Percentiles rank a stretch among this genome's conserved stretches.
Conservation (phyloP, 768 basidiomycete genomes). For the Tephrocybe sp. region DNA sequence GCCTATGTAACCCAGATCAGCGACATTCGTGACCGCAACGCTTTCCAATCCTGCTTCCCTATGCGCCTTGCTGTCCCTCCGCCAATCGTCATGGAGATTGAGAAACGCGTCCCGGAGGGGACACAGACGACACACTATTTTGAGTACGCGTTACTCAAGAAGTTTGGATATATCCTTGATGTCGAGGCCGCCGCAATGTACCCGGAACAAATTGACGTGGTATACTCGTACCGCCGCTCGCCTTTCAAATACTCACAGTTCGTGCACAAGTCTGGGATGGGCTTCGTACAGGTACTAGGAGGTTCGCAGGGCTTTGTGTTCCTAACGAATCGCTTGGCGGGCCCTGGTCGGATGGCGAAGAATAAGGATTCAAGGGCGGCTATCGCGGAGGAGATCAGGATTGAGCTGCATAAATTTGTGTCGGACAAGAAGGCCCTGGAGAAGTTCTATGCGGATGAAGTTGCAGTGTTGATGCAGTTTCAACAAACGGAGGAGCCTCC, state of each 20-base stretch:
- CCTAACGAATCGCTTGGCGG: constrained; percentile 85
- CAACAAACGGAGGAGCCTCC: constrained; percentile 51
- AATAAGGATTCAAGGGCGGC: constrained; percentile 56
- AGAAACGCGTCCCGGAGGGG: constrained; percentile 66
- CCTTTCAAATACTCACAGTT: constrained; percentile 86
- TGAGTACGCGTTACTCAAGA: constrained; percentile 74
- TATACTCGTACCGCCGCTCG: constrained; percentile 86
- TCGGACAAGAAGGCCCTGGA: constrained; percentile 50
- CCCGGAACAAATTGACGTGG: constrained; percentile 77
- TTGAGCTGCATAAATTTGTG: constrained; percentile 66
- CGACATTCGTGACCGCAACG: constrained; percentile 81
- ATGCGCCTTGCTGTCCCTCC: constrained; percentile 77
- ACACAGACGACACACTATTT: constrained; percentile 72
- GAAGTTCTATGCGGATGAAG: constrained; percentile 74
- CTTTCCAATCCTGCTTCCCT: constrained; percentile 90
- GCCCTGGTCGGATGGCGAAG: constrained; percentile 63
- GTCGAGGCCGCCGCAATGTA: constrained; percentile 79
- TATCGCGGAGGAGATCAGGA: constrained; percentile 62
- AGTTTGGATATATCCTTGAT: constrained; percentile 82
- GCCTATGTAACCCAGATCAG: constrained; percentile 91
- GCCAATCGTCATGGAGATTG: constrained; percentile 67
- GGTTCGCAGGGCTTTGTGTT: constrained; percentile 82
- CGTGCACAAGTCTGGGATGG: constrained; percentile 86
- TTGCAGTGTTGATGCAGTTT: constrained; percentile 42
- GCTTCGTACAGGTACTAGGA: constrained; percentile 86